Conservation (phyloP, 495 filamentous ascomycete species). For the Penicillium riverlandense region DNA sequence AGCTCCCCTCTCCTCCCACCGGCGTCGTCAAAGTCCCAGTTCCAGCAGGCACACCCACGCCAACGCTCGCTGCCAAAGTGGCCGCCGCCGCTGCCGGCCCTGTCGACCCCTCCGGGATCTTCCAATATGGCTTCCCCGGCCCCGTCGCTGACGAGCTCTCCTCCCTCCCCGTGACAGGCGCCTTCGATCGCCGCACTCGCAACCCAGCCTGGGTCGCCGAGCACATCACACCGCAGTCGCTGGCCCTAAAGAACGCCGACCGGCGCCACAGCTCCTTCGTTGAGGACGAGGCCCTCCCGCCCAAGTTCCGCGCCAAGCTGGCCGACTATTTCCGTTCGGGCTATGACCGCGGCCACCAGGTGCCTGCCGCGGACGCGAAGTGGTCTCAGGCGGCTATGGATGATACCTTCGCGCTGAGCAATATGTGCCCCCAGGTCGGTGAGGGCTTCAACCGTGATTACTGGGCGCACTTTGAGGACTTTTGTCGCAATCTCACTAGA, state of each 20-base stretch:
- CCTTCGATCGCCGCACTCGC: conserved; percentile 84
- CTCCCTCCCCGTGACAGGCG: conserved; percentile 66
- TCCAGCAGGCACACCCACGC: conserved; percentile 21
- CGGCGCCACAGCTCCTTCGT: conserved; percentile 74
- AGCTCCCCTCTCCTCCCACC: conserved; percentile 24
- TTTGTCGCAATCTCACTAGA: conserved; percentile 74
- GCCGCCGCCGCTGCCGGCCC: conserved; percentile 25
- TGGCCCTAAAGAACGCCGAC: conserved; percentile 68
- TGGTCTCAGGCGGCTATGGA: conserved; percentile 94
- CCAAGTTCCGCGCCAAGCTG: conserved; percentile 81
- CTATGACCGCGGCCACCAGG: conserved; percentile 67
- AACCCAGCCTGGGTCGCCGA: conserved; percentile 96
- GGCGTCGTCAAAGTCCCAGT: conserved; percentile 13
- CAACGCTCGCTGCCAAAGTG: conserved; percentile 32
- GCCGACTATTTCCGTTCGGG: conserved; percentile 90
- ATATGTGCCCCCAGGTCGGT: conserved; percentile 98
- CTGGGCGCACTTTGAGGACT: conserved; percentile 98
- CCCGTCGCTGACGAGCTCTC: conserved; percentile 76
- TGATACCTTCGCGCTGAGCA: conserved; percentile 82
- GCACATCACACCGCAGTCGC: conserved; percentile 89
- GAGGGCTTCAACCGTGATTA: conserved; percentile 98
- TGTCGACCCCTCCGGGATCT: conserved; percentile 82
- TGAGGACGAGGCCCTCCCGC: conserved; percentile 73
- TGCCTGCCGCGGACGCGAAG: conserved; percentile 94
- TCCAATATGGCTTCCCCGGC: conserved; percentile 96